Conservation (phyloP, 768 basidiomycete species). For the Inosperma sp. region DNA sequence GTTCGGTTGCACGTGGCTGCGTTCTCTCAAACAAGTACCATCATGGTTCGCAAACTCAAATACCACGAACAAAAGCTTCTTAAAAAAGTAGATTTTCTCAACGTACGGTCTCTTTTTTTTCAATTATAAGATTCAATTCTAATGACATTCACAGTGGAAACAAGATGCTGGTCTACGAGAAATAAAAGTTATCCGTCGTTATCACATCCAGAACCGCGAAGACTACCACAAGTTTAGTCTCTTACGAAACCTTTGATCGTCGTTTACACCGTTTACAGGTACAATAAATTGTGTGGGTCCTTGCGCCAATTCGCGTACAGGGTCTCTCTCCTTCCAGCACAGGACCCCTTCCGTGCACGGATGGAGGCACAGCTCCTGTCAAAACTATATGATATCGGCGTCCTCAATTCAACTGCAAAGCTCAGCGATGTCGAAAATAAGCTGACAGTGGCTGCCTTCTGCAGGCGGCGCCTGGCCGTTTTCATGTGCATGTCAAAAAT, state of each 20-base stretch:
- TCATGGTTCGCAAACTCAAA: constrained; percentile 90
- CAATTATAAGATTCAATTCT: constrained; percentile 4
- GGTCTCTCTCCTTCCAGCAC: constrained; percentile 77
- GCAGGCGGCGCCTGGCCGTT: constrained; percentile 86
- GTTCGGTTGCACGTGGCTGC: constrained; percentile 34
- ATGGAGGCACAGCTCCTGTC: constrained; percentile 86
- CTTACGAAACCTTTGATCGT: not conserved
- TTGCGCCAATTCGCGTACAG: constrained; percentile 84
- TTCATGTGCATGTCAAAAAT: constrained; percentile 91
- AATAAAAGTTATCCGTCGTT: constrained; percentile 89
- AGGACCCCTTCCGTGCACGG: constrained; percentile 81
- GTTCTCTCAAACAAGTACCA: constrained; percentile 18
- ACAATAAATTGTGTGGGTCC: constrained; percentile 93
- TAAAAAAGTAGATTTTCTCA: constrained; percentile 96
- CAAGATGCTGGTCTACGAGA: constrained; percentile 89
- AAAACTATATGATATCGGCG: constrained; percentile 96
- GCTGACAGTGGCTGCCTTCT: constrained; percentile 92
- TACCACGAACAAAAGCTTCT: constrained; percentile 93
- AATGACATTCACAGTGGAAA: constrained; percentile 68
- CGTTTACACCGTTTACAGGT: constrained; percentile 40
- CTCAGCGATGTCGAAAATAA: constrained; percentile 95
- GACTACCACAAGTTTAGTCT: constrained; percentile 80
- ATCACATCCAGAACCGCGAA: constrained; percentile 92
- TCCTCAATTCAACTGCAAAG: constrained; percentile 81
- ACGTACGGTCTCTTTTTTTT: constrained; percentile 44